Percentiles rank a stretch among this genome's conserved stretches.
phyloP scores from a whole-genome alignment of 495 filamentous ascomycete genomes.

The Daldinia decipiens region DNA sequence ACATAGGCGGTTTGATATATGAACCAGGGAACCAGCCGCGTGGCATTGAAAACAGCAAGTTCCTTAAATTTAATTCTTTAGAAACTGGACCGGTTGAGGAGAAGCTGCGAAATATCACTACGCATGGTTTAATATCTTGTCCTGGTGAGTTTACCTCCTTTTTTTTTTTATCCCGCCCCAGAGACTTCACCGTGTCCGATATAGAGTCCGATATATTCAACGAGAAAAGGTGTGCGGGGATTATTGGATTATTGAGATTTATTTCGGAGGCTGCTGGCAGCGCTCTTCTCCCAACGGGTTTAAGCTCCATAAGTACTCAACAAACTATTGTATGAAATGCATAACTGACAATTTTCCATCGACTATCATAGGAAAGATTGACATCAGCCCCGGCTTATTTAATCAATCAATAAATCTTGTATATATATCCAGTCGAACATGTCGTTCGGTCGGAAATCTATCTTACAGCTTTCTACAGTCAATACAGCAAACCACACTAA shows the following conservation, averaged over 20 bases:
- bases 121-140: not conserved
- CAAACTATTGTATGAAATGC: not conserved
- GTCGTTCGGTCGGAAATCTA: not conserved
- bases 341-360: not conserved
- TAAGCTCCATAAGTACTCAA: not conserved
- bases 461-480: not conserved
- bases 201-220: not conserved
- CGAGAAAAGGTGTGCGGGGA: not conserved
- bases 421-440: constrained; percentile 1
- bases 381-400: constrained; percentile 3
- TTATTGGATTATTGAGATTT: not conserved
- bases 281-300: not conserved
- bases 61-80: constrained; percentile 3
- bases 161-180: not conserved
- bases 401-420: not conserved
- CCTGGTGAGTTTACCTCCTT: not conserved
- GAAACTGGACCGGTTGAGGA: not conserved
- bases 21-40: constrained; percentile 11
- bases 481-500: not conserved
- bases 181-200: not conserved
- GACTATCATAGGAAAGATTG: not conserved
- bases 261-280: not conserved
- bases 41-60: not conserved
- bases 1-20: constrained; percentile 17
- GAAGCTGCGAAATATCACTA: not conserved